phyloP scores from a whole-genome alignment of 2,329 filamentous ascomycete species.

The Microdochium trichocladiopsis region DNA sequence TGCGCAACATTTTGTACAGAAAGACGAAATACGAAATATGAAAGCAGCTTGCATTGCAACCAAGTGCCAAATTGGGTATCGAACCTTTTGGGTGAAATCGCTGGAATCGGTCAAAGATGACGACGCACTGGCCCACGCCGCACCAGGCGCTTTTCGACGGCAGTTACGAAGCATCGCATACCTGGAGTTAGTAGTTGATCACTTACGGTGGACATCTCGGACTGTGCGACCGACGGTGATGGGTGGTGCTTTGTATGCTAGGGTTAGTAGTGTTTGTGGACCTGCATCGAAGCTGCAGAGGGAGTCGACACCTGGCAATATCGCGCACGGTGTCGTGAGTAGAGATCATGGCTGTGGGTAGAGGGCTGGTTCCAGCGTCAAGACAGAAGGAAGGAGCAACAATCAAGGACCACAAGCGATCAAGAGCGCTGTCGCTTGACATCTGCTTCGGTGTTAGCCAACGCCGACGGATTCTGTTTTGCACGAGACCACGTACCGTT shows the following conservation, averaged over 20 bases:
- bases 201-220: background rate
- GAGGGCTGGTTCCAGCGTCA: background rate
- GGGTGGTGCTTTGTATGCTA: no score
- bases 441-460: slow-evolving; percentile 28
- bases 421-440: slow-evolving; percentile 45
- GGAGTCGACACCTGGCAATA: no score
- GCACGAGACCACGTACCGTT: slow-evolving; percentile 16
- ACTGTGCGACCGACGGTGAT: no score
- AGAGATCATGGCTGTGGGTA: no score
- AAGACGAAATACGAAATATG: background rate
- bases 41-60: background rate
- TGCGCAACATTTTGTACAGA: background rate
- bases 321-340: no score
- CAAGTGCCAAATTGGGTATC: background rate
- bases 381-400: background rate
- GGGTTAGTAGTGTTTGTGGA: background rate
- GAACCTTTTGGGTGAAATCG: background rate
- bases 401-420: no score
- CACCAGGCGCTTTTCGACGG: no score
- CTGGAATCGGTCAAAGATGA: background rate
- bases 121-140: background rate
- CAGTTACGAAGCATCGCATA: no score
- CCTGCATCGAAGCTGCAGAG: no score
- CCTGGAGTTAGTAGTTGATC: background rate
- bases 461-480: background rate